Base-by-base conservation (phyloP, 192 early-diverging fungal genomes). In the Coemansia sp. region DNA sequence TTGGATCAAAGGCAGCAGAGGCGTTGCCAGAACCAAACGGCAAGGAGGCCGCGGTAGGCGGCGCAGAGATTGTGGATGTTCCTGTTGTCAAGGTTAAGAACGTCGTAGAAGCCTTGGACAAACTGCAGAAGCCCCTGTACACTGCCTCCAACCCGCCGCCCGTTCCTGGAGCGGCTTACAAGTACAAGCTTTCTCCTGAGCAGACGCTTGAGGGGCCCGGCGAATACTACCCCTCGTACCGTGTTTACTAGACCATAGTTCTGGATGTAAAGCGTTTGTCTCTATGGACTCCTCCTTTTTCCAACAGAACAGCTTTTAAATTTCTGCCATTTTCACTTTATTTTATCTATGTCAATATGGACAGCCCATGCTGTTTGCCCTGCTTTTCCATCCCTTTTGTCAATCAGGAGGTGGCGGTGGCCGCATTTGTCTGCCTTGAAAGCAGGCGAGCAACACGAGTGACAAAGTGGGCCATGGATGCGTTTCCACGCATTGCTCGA, bases 91-190 rank as follows among this genome's bases (percentile, higher is more conserved):
- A 66, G 36, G 76, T 58, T 9, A 83, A 72, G 47, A 76, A 77
- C 42, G 68, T 83, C 9, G 75, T 75, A 21, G 88, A 87, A 69
- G 83, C 83, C 16, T 73, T 89, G 67, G 68, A 73, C 47, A 78
- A 69, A 59, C 63, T 75, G 55, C 74, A 78, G 61, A 59, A 76
- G 26, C 86, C 87, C 36, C 61, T 89, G 41, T 89, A 85, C 65
- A 77, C 82, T 10, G 61, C 79, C 26, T 52, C 74, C 11, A 87
- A 77, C 41, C 63, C 87, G 78, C 88, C 88, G n/a, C 88, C 88
- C 8, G 72, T 73, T 13, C 88, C 88, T 36, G 79, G 83, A 26
- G 59, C 67, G 48, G 65, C 62, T 9, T 82, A 78, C 68, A 75
- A 19, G 43, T 84, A 85, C 75, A 85, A 87, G 63, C 64, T 83